Percentiles rank a stretch among this genome's conserved stretches.
Evolutionary conservation across 208 protist species (phyloP).

Genomic region (Acanthamoeba royreba): DNA sequence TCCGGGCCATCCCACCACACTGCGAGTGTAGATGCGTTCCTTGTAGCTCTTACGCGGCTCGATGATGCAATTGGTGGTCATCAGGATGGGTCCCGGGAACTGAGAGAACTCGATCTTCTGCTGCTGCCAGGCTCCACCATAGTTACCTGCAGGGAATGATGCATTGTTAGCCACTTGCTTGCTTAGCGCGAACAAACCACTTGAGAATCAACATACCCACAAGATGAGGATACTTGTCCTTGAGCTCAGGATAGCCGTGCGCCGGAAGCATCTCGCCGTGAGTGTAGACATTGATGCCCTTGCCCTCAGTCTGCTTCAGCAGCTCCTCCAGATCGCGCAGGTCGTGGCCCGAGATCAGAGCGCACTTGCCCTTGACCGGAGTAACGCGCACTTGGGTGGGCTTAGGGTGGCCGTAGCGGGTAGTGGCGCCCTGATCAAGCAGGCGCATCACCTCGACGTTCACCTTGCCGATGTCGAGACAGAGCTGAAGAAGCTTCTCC

Average conservation of each 20-base stretch:
- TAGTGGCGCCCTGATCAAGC: constrained; percentile 65
- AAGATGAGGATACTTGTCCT: constrained; percentile 72
- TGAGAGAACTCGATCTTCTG: constrained; percentile 80
- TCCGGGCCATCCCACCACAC: constrained; percentile 40
- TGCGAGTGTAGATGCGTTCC: constrained; percentile 78
- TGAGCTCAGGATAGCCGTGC: constrained; percentile 83
- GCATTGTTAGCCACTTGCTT: background rate
- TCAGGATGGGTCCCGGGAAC: constrained; percentile 88
- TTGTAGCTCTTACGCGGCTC: constrained; percentile 73
- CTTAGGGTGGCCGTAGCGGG: constrained; percentile 65
- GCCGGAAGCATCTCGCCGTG: constrained; percentile 90
- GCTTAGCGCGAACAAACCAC: constrained; percentile 73
- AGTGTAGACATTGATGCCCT: constrained; percentile 86
- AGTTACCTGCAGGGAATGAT: constrained; percentile 20
- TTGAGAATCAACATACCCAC: constrained; percentile 28
- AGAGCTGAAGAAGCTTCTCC: constrained; percentile 54
- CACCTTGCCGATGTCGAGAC: constrained; percentile 66
- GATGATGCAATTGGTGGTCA: constrained; percentile 90
- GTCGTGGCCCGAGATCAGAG: constrained; percentile 85
- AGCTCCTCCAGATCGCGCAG: constrained; percentile 75
- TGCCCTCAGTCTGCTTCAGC: constrained; percentile 72
- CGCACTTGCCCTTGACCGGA: constrained; percentile 72
- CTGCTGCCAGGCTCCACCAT: constrained; percentile 76
- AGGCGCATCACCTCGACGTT: constrained; percentile 75
- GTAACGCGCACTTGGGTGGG: constrained; percentile 58